Conservation (phyloP, 208 protist genomes). For the Trichomonas vaginalis region DNA sequence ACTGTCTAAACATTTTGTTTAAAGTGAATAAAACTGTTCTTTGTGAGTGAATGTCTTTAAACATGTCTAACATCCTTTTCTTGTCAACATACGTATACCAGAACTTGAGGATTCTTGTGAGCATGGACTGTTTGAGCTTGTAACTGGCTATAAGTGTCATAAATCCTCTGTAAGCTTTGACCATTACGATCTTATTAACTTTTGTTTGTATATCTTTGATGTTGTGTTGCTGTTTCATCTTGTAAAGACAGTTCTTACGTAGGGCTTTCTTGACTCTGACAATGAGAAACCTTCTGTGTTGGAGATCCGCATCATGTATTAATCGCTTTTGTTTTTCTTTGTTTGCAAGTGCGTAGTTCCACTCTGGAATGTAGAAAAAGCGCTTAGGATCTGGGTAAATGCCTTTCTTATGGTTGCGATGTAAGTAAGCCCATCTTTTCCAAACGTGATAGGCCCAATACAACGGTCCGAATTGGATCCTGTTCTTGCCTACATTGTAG, state of each 20-base stretch:
- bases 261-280: neutral
- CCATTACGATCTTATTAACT: neutral
- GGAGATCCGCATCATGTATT: neutral
- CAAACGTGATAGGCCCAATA: neutral
- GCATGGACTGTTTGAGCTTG: neutral
- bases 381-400: neutral
- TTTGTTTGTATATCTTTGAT: neutral
- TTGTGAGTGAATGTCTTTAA: neutral
- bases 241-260: neutral
- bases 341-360: neutral
- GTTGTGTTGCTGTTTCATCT: neutral
- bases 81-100: neutral
- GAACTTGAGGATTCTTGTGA: neutral
- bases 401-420: neutral
- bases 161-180: neutral
- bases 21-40: neutral
- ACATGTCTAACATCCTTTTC: neutral
- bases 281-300: neutral
- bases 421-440: neutral
- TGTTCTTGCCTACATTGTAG: neutral
- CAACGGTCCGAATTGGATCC: neutral
- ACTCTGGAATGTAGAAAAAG: neutral
- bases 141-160: neutral
- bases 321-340: neutral
- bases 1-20: neutral